Percentiles rank a stretch among this genome's conserved stretches.
phyloP scores from a whole-genome alignment of 192 early-diverging fungal genomes.

The Rhizophagus clarus region DNA sequence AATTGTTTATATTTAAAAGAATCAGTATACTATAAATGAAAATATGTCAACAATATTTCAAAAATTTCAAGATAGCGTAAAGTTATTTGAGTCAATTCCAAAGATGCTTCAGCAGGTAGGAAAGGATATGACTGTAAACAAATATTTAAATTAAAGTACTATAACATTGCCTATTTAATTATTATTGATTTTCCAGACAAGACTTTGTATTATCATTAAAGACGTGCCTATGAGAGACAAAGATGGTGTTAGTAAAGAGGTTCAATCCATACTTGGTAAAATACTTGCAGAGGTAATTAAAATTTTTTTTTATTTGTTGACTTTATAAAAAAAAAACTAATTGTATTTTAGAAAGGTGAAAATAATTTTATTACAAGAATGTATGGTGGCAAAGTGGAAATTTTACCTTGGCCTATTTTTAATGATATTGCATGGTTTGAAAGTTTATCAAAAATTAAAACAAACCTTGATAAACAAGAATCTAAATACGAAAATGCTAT shows the following conservation, averaged over 20 bases:
- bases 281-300: neutral
- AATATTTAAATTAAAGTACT: too few species aligned
- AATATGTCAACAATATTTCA: slow-evolving; percentile 31
- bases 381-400: neutral
- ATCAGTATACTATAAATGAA: slow-evolving; percentile 24
- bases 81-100: slow-evolving; percentile 4
- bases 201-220: too few species aligned
- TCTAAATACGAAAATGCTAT: too few species aligned
- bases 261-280: neutral
- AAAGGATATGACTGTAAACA: neutral
- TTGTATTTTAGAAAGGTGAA: slow-evolving; percentile 23
- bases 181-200: neutral
- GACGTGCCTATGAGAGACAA: neutral
- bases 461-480: slow-evolving; percentile 5
- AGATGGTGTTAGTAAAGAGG: slow-evolving; percentile 10
- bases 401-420: slow-evolving; percentile 25
- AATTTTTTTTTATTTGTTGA: neutral
- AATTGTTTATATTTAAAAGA: neutral
- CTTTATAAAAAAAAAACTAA: too few species aligned
- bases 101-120: slow-evolving; percentile 31
- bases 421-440: neutral
- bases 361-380: slow-evolving; percentile 25
- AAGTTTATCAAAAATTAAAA: slow-evolving; percentile 12
- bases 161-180: too few species aligned
- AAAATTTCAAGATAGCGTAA: slow-evolving; percentile 18